Evolutionary conservation across 2,329 filamentous ascomycete genomes (phyloP), one percentile per base, ranked within the genome.

Genomic region (Blumeriella jaapii): DNA sequence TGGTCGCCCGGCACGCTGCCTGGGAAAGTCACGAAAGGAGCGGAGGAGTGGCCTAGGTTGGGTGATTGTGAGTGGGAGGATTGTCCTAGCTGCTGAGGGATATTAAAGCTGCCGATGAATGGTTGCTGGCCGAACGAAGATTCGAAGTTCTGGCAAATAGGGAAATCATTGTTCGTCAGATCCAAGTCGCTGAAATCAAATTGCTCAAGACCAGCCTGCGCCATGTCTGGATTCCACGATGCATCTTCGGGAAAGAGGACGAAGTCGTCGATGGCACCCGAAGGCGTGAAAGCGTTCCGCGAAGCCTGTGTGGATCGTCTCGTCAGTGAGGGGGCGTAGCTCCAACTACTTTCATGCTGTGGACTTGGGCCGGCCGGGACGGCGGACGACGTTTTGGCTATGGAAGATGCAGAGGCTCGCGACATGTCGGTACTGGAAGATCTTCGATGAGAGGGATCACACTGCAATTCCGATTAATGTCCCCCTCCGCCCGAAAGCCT

Each of bases 361-460:
- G 28, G 20, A 16, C 23, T 36, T 9, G 24, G 23, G 14, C 24
- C 23, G 22, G 36, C 26, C 14, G 33, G 27, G 17, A 37, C 29
- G 11, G 40, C 39, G 16, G 49, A 45, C 18, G 41, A 39, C 22
- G 12, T 24, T 23, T 41, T 43, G 11, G 35, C 41, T 11, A 41
- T 39, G 9, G 41, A 44, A n/a, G 46, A n/a, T n/a, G n/a, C 40
- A 7, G 45, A 48, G 10, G 41, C 36, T 34, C 45, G 41, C 3
- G 49, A 48, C 41, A 49, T 47, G 7, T 50, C 49, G 23, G 26
- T 42, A 7, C 41, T n/a, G n/a, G n/a, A 34, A 20, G 48, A 37
- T 28, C 44, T 40, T 25, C 47, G 42, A 37, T 55, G 52, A 22
- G 51, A 49, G 24, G 52, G 52, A 41, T 55, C 51, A 34, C 52